Conservation (phyloP, 192 early-diverging fungal species). For the Gamsiella multidivaricata region DNA sequence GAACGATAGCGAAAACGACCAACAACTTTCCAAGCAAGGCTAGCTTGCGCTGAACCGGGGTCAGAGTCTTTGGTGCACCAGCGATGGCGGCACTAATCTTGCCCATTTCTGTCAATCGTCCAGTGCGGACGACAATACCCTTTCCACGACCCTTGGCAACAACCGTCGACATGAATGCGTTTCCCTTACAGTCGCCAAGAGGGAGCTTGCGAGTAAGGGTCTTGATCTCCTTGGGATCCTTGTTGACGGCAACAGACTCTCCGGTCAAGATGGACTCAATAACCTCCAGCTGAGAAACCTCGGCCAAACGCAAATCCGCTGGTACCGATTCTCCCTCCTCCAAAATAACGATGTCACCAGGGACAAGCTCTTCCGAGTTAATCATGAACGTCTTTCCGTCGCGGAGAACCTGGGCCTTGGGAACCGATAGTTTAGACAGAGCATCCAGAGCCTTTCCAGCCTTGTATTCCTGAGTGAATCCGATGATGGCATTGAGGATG, state of each 20-base stretch:
- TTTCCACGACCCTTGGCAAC: constrained; percentile 91
- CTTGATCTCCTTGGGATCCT: constrained; percentile 73
- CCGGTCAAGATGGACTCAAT: constrained; percentile 87
- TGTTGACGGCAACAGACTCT: constrained; percentile 75
- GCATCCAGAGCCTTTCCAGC: constrained; percentile 92
- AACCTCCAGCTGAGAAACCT: constrained; percentile 79
- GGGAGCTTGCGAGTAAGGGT: constrained; percentile 71
- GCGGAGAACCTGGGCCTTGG: constrained; percentile 76
- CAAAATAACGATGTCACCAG: constrained; percentile 83
- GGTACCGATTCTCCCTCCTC: constrained; percentile 87
- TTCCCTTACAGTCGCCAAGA: constrained; percentile 93
- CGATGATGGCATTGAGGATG: constrained; percentile 86
- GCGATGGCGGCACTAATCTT: constrained; percentile 91
- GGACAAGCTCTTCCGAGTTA: constrained; percentile 73
- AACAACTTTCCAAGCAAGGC: constrained; percentile 81
- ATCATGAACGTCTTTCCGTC: constrained; percentile 72
- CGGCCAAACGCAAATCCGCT: constrained; percentile 79
- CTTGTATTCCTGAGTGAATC: constrained; percentile 94
- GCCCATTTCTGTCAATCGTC: constrained; percentile 90
- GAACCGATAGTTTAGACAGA: constrained; percentile 69
- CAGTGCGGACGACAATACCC: constrained; percentile 92
- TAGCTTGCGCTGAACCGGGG: constrained; percentile 79
- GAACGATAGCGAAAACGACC: constrained; percentile 80
- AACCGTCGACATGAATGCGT: constrained; percentile 95
- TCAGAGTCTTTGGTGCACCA: constrained; percentile 62